Evolutionary conservation across 345 rosid genomes (phyloP), one percentile per base, ranked within the genome.

Genomic region (Eucalyptus marginata): DNA sequence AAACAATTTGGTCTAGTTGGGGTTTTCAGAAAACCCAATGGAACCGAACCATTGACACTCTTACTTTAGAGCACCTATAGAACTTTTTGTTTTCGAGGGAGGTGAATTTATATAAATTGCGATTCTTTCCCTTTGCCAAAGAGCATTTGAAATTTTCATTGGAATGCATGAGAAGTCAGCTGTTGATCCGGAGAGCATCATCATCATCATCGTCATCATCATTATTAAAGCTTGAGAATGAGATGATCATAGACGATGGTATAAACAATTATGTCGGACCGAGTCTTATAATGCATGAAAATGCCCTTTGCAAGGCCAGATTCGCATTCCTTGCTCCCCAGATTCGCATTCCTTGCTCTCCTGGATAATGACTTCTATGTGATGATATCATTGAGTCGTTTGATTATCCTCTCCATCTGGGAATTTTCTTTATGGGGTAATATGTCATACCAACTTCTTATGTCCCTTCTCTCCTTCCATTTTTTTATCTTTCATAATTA

Each of bases 1-100:
- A 52, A 52, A 8, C 58, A 52, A 52, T 52, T 52, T 52, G 58
- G 58, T 20, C 25, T 52, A 52, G 25, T 52, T 52, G 58, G 25
- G 58, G 58, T 52, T 52, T 52, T 52, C 2, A 52, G 4, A 18
- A 52, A 20, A 52, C 0, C n/a, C n/a, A n/a, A n/a, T n/a, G n/a
- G n/a, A 52, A 20, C 10, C 25, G 0, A 52, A 52, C 2, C 25
- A 52, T 52, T 20, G 2, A 18, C 10, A 1, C 25, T 52, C 0
- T 20, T 13, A 29, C 33, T 8, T 68, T 18, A 8, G 3, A 16
- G 44, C 81, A 33, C 13, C 44, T 68, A 17, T 5, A 33, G 25
- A 68, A 5, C 81, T 25, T 36, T 36, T 76, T 15, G 1, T 4
- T 76, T 18, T 5, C 27, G 5, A 31, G 8, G 47, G 27, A 33